phyloP scores from a whole-genome alignment of 2,329 filamentous ascomycete species.

The Amylocarpus encephaloides region DNA sequence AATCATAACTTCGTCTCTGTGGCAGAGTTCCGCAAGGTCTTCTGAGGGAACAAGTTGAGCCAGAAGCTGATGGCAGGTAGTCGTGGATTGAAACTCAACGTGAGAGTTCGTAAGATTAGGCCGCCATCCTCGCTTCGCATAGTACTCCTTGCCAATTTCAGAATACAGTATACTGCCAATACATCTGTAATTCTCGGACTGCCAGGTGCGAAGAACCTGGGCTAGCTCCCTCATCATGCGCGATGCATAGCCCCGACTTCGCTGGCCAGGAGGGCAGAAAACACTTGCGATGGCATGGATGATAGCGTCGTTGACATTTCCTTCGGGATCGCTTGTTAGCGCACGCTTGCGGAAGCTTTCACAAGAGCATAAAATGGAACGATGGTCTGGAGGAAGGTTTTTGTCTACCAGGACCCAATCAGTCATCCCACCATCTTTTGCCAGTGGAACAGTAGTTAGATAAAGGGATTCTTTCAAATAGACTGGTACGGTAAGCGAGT shows the following conservation, averaged over 20 bases:
- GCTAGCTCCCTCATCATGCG: constrained; percentile 65
- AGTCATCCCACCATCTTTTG: constrained; percentile 49
- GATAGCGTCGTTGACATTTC: constrained; percentile 44
- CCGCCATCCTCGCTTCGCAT: constrained; percentile 69
- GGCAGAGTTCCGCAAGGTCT: constrained; percentile 55
- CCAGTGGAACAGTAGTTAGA: constrained; percentile 46
- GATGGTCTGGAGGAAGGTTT: constrained; percentile 32
- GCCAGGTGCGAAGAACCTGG: constrained; percentile 42
- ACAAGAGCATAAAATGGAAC: constrained; percentile 55
- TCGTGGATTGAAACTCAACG: constrained; percentile 50
- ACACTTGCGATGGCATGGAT: constrained; percentile 73
- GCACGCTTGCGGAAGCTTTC: constrained; percentile 56
- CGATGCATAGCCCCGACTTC: constrained; percentile 67
- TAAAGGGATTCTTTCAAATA: constrained; percentile 53
- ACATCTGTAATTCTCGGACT: constrained; percentile 35
- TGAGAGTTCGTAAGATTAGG: constrained; percentile 62
- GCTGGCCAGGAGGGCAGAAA: constrained; percentile 59
- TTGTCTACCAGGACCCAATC: constrained; percentile 56
- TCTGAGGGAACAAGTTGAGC: constrained; percentile 46
- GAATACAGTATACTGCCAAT: constrained; percentile 70
- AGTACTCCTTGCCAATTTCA: constrained; percentile 77
- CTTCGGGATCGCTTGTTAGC: constrained; percentile 36
- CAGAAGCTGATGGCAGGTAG: constrained; percentile 7
- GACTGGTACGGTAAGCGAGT: constrained; percentile 43
- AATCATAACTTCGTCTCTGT: constrained; percentile 48